Base-by-base conservation (phyloP, 2,329 filamentous ascomycete genomes). In the Fusarium decemcellulare region DNA sequence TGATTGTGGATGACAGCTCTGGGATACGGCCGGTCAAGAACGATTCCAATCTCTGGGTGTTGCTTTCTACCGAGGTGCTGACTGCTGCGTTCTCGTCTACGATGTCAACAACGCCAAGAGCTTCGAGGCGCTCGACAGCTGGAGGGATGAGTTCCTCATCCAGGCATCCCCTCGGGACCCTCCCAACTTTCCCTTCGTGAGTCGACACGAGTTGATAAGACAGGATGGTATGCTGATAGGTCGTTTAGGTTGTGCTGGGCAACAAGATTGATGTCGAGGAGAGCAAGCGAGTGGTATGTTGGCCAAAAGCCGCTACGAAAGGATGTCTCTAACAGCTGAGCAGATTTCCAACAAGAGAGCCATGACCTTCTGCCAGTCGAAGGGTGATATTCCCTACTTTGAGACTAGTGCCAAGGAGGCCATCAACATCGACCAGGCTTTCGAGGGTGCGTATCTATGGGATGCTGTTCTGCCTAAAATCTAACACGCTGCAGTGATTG, bases 231-330 rank as follows among this genome's bases (percentile, higher is more conserved):
- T 51, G 36, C 72, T 79, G 55, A 80, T 63, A 14, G n/a, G 36
- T 42, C 7, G 36, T 23, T 61, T 73, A 95, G 93, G 93, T 97
- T 64, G 96, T 99, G 40, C 89, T 99, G 63, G 96, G 96, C 61
- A 99, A 99, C 88, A 99, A 99, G 88, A 97, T 99, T 76, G 96
- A 99, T 84, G 92, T 98, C 47, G 96, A 98, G 80, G 96, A 98
- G 84, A 97, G 92, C 86, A 98, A 98, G 87, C 89, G 96, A 80
- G 94, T 96, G 86, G 92, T 93, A 79, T 23, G 63, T 60, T 3
- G 32, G 30, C 36, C 7, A 5, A 29, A 39, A 7, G 6, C 16
- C 9, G 15, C 8, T 39, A 30, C 29, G 36, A 32, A 29, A 42
- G 48, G 51, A 54, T n/a, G 7, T 9, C 30, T 70, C 59, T 66